phyloP scores from a whole-genome alignment of 768 basidiomycete species.

The Boletus rufocinnamomeus region DNA sequence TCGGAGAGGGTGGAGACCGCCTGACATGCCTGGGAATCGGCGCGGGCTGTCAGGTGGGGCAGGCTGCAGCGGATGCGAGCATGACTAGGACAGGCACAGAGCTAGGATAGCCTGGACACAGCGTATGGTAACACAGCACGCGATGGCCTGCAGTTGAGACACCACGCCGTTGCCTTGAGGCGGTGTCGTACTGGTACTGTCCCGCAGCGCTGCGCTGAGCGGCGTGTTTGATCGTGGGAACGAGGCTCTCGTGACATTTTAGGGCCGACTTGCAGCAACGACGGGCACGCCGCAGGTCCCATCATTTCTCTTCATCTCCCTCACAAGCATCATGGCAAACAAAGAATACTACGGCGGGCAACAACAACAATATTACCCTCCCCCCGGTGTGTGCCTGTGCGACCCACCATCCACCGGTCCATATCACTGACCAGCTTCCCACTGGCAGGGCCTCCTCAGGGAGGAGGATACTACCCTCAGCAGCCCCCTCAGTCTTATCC shows the following conservation, averaged over 20 bases:
- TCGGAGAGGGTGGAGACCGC: not conserved
- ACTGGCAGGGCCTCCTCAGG: constrained; percentile 54
- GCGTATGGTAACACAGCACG: constrained; percentile 16
- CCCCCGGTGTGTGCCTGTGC: constrained; percentile 43
- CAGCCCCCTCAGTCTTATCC: constrained; percentile 75
- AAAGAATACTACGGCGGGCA: constrained; percentile 70
- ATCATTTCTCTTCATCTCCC: constrained; percentile 20
- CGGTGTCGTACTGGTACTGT: too few relatives aligned
- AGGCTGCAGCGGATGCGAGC: not conserved
- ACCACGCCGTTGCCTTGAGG: constrained; percentile 27
- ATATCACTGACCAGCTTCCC: constrained; percentile 43
- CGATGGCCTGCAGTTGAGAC: not conserved
- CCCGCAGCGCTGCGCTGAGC: not conserved
- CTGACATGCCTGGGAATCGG: constrained; percentile 25
- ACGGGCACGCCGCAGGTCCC: constrained; percentile 13
- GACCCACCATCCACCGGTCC: not conserved
- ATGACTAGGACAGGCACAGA: not conserved
- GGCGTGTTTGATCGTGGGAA: constrained; percentile 25
- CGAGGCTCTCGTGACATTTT: constrained; percentile 23
- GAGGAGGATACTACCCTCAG: constrained; percentile 72
- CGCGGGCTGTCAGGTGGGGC: constrained; percentile 5
- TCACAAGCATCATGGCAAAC: constrained; percentile 55
- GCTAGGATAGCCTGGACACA: constrained; percentile 4
- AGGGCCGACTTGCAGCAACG: constrained; percentile 21
- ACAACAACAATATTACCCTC: constrained; percentile 57